Conservation (phyloP, 2,329 filamentous ascomycete species). For the Phialemoniopsis sp. region DNA sequence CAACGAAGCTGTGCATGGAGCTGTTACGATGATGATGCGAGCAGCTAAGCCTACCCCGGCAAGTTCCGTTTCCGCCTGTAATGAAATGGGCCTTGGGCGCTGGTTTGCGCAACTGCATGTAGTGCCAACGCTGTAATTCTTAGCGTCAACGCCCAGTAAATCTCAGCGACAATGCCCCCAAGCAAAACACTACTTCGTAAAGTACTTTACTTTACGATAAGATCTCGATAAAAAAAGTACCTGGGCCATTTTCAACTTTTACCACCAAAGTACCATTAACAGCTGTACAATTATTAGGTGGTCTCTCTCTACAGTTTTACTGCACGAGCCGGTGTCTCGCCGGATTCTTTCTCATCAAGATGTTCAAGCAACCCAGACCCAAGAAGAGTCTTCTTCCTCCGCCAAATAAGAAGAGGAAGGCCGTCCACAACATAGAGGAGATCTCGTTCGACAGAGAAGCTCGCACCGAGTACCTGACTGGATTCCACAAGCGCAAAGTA, state of each 20-base stretch:
- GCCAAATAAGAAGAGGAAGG: conserved; percentile 64
- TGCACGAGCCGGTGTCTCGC: too few species aligned
- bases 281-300: too few species aligned
- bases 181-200: too few species aligned
- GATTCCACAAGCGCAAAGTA: conserved; percentile 94
- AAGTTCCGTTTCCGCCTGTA: too few species aligned
- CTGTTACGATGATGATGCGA: neutral
- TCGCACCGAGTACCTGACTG: conserved; percentile 84
- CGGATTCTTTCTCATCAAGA: neutral
- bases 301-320: too few species aligned
- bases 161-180: too few species aligned
- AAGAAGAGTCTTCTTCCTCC: conserved; percentile 56
- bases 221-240: too few species aligned
- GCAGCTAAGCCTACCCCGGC: neutral
- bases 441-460: conserved; percentile 79
- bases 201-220: too few species aligned
- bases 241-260: neutral
- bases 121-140: too few species aligned
- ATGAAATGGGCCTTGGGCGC: too few species aligned
- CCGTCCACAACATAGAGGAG: conserved; percentile 61
- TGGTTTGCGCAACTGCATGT: too few species aligned
- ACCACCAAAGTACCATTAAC: neutral
- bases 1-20: neutral
- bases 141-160: too few species aligned
- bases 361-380: conserved; percentile 53